phyloP scores from a whole-genome alignment of 208 protist species.

The Leishmania turanica region DNA sequence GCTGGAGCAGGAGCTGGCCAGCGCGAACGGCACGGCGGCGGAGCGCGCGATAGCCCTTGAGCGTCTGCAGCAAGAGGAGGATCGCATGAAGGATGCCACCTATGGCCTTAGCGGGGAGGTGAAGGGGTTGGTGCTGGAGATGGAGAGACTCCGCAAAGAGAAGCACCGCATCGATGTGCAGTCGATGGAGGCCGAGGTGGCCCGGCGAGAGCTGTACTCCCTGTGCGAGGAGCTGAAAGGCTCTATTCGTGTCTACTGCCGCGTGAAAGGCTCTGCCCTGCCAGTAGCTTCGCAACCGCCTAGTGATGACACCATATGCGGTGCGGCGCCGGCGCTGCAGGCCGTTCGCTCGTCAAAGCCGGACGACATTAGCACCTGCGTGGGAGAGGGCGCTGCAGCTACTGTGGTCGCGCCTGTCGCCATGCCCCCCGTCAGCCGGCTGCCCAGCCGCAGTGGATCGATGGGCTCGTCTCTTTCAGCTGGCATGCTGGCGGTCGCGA shows the following conservation, averaged over 20 bases:
- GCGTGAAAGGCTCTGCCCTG: constrained; percentile 58
- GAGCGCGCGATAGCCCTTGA: constrained; percentile 25
- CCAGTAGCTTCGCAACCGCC: not conserved
- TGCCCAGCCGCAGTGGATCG: constrained; percentile 8
- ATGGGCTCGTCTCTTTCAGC: constrained; percentile 21
- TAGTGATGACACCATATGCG: not conserved
- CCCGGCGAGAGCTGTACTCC: constrained; percentile 71
- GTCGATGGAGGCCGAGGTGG: constrained; percentile 68
- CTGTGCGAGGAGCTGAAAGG: constrained; percentile 88
- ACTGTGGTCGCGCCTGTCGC: not conserved
- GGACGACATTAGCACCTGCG: not conserved
- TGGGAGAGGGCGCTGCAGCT: not conserved
- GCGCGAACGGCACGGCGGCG: constrained; percentile 17
- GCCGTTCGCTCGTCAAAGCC: not conserved
- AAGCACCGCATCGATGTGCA: constrained; percentile 28
- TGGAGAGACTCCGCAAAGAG: constrained; percentile 44
- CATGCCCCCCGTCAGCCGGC: not conserved
- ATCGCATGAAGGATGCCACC: constrained; percentile 60
- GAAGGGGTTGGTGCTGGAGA: constrained; percentile 62
- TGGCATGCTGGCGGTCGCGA: constrained; percentile 2
- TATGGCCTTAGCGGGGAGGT: constrained; percentile 80
- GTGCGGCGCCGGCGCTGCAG: not conserved
- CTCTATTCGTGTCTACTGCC: constrained; percentile 92
- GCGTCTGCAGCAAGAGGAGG: constrained; percentile 41
- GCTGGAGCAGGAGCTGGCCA: constrained; percentile 24